These are phyloP conservation scores for Golubevia pallescens DNA, from an alignment of 1,284 basidiomycete species.

Conservation along the genomic window DNA sequence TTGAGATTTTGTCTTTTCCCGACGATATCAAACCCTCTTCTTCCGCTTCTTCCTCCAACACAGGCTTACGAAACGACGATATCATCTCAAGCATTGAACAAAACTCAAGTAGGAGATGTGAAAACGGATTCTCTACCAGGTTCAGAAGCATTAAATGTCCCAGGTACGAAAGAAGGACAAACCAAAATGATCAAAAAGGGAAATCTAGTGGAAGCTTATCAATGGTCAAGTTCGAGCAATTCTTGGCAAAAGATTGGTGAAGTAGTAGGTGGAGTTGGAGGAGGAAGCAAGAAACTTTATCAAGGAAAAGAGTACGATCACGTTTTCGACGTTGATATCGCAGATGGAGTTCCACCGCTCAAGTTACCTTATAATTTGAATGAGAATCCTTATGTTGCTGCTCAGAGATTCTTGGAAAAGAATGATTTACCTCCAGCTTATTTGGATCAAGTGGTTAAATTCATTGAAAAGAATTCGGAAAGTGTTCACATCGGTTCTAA, in stretches of 20 bases:
- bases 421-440: conserved; percentile 85
- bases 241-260: conserved; percentile 93
- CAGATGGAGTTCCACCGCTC: conserved; percentile 87
- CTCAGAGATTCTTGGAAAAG: conserved; percentile 82
- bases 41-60: neutral
- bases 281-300: conserved; percentile 83
- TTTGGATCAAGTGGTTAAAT: conserved; percentile 86
- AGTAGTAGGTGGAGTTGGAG: conserved; percentile 90
- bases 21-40: no score
- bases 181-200: conserved; percentile 74
- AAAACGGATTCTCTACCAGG: conserved; percentile 87
- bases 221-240: conserved; percentile 75
- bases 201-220: conserved; percentile 41
- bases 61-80: conserved; percentile 40
- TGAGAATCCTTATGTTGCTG: conserved; percentile 89
- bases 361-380: conserved; percentile 86
- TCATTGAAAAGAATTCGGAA: conserved; percentile 88
- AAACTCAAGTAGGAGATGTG: conserved; percentile 81
- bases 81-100: conserved; percentile 51
- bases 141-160: conserved; percentile 74
- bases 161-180: conserved; percentile 88
- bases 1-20: no score
- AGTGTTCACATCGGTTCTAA: conserved; percentile 73
- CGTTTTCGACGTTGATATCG: conserved; percentile 96
- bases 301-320: conserved; percentile 94